phyloP scores from a whole-genome alignment of 2,329 filamentous ascomycete species.

The Cladosporium sp. region DNA sequence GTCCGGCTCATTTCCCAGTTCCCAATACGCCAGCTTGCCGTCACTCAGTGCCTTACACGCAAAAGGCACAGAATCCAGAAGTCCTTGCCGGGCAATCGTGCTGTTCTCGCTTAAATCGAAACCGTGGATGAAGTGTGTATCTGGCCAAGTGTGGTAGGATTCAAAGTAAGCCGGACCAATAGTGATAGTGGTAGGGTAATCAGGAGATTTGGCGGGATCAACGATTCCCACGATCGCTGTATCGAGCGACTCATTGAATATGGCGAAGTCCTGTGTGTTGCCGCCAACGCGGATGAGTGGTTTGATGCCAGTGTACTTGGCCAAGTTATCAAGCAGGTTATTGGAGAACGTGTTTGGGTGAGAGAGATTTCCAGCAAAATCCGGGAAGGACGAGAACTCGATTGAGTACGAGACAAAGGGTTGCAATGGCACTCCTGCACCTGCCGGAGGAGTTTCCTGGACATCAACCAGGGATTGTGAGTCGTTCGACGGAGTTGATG shows the following conservation, averaged over 20 bases:
- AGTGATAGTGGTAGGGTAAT: slow-evolving; percentile 58
- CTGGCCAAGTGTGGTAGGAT: slow-evolving; percentile 55
- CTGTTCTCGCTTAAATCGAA: slow-evolving; percentile 58
- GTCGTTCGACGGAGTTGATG: not conserved
- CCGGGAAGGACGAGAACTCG: slow-evolving; percentile 50
- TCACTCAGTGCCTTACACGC: slow-evolving; percentile 54
- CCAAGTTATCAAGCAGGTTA: slow-evolving; percentile 56
- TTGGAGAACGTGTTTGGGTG: slow-evolving; percentile 58
- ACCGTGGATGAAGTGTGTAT: slow-evolving; percentile 56
- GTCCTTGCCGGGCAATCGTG: slow-evolving; percentile 47
- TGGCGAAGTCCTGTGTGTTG: slow-evolving; percentile 63
- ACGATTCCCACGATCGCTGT: slow-evolving; percentile 51
- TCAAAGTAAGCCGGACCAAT: slow-evolving; percentile 62
- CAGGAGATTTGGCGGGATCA: slow-evolving; percentile 46
- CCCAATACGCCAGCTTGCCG: slow-evolving; percentile 54
- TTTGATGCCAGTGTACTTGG: slow-evolving; percentile 51
- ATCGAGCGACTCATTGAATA: slow-evolving; percentile 53
- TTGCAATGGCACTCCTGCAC: slow-evolving; percentile 32
- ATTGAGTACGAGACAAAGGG: slow-evolving; percentile 52
- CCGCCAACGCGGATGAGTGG: slow-evolving; percentile 61
- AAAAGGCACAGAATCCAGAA: slow-evolving; percentile 52
- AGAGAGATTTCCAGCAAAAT: slow-evolving; percentile 52
- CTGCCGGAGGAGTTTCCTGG: slow-evolving; percentile 11
- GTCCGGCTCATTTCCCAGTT: slow-evolving; percentile 64
- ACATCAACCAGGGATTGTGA: not conserved